Percentiles rank a stretch among this genome's conserved stretches.
Evolutionary conservation across 2,329 filamentous ascomycete genomes (phyloP).

Genomic region (Colletotrichum eleusines): DNA sequence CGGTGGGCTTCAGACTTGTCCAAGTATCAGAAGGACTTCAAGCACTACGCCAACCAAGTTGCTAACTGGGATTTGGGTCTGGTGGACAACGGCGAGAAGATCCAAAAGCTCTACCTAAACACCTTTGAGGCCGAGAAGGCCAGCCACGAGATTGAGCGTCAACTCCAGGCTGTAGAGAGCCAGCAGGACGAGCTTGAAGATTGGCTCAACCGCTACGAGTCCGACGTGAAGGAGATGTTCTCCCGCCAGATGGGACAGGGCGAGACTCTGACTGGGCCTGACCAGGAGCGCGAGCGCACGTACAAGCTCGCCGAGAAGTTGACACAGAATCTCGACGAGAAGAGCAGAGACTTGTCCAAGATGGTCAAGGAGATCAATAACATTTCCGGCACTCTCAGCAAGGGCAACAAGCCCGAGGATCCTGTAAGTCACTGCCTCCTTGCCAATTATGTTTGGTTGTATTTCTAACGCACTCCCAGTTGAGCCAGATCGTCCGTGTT

Average conservation of each 20-base stretch:
- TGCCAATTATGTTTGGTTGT: neutral
- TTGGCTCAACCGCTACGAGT: constrained; percentile 92
- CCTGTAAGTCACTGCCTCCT: constrained; percentile 70
- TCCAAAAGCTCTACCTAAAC: constrained; percentile 90
- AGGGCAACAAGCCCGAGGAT: constrained; percentile 88
- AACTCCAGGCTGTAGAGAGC: constrained; percentile 88
- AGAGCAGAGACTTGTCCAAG: constrained; percentile 90
- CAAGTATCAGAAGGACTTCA: constrained; percentile 97
- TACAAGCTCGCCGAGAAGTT: constrained; percentile 97
- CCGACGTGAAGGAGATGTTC: constrained; percentile 90
- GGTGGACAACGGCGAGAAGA: constrained; percentile 94
- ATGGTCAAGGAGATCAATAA: constrained; percentile 99
- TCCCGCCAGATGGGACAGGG: constrained; percentile 80
- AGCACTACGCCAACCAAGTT: constrained; percentile 87
- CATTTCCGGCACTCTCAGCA: constrained; percentile 89
- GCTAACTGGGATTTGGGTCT: constrained; percentile 92
- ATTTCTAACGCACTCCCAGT: constrained; percentile 60
- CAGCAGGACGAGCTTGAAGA: constrained; percentile 91
- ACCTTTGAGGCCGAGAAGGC: constrained; percentile 95
- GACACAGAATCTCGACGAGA: constrained; percentile 89
- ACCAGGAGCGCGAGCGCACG: constrained; percentile 94
- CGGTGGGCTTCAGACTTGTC: constrained; percentile 95
- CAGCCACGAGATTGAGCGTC: constrained; percentile 92
- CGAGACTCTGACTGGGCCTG: constrained; percentile 85
- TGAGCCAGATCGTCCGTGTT: constrained; percentile 95